Conservation (phyloP, 169 alveolate genomes). For the Blepharisma undulans region DNA sequence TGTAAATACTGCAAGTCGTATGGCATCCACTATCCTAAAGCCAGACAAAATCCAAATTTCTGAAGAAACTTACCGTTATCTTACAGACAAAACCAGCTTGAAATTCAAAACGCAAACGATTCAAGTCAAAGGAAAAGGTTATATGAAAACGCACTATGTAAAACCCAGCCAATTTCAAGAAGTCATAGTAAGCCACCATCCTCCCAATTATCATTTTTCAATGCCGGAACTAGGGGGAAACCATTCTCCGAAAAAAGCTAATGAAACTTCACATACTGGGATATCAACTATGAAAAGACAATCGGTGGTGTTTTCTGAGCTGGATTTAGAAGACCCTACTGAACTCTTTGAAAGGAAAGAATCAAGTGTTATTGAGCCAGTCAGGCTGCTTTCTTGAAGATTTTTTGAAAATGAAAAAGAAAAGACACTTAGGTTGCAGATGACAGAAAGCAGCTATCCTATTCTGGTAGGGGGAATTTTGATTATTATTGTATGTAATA, state of each 20-base stretch:
- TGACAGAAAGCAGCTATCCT: neutral
- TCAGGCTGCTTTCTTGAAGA: neutral
- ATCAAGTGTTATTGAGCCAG: neutral
- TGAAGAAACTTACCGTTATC: neutral
- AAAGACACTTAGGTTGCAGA: neutral
- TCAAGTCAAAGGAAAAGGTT: slow-evolving; percentile 60
- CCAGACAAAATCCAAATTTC: slow-evolving; percentile 36
- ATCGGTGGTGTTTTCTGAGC: neutral
- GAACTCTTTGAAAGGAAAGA: neutral
- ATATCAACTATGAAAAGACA: neutral
- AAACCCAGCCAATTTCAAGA: neutral
- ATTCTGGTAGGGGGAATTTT: neutral
- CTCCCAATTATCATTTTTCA: neutral
- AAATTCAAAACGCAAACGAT: neutral
- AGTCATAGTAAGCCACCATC: neutral
- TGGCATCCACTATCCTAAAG: slow-evolving; percentile 58
- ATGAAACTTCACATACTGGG: neutral
- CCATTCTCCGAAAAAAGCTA: neutral
- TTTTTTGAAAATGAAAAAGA: neutral
- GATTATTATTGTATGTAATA: neutral
- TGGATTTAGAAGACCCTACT: neutral
- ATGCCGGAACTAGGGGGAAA: neutral
- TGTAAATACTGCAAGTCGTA: slow-evolving; percentile 96
- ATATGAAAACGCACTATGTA: slow-evolving; percentile 45
- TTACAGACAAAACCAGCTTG: neutral